Base-by-base conservation (phyloP, 768 basidiomycete genomes). In the Mycena maculata region DNA sequence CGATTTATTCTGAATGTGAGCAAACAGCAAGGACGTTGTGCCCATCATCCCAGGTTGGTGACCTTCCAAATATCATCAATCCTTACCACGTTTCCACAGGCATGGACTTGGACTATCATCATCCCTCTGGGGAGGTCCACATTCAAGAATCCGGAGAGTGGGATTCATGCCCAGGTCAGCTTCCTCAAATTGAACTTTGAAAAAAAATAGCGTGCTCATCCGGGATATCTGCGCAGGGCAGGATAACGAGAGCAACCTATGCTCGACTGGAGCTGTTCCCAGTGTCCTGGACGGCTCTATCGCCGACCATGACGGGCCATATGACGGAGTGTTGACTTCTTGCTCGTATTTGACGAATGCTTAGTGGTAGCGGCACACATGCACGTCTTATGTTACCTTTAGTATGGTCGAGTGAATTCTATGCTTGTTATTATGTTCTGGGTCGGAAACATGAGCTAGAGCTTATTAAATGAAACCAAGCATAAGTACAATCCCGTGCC, bases 91-190 rank as follows among this genome's bases (percentile, higher is more conserved):
- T 23, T 27, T 6, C 16, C 41, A 2, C 18, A 65, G 63, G 36
- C 10, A 22, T 27, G 41, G 3, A 23, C 22, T 10, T 84, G 18
- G 83, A 81, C 7, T 86, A 71, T 69, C 71, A 63, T 33, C 84
- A 85, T 44, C 74, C 79, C n/a, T 65, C 61, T 5, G 79, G 79
- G 11, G 77, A 79, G 62, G 59, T 71, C 20, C 75, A 77, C 63
- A 75, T 76, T 25, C 63, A 65, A 53, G 54, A 44, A 12, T 56
- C 56, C 6, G 67, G 66, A 18, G 57, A 62, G 8, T 76, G 76
- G 76, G 59, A 52, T 25, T 31, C 67, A 0, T 76, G 76, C 39
- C 52, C 73, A 22, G 75, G 75, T 74, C 41, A 33, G 42, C 45
- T 23, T 23, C 4, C 8, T 22, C 4, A 16, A 6, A 36, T 13